phyloP scores from a whole-genome alignment of 176 grass and related monocot genomes.

The Zoysia pacifica region DNA sequence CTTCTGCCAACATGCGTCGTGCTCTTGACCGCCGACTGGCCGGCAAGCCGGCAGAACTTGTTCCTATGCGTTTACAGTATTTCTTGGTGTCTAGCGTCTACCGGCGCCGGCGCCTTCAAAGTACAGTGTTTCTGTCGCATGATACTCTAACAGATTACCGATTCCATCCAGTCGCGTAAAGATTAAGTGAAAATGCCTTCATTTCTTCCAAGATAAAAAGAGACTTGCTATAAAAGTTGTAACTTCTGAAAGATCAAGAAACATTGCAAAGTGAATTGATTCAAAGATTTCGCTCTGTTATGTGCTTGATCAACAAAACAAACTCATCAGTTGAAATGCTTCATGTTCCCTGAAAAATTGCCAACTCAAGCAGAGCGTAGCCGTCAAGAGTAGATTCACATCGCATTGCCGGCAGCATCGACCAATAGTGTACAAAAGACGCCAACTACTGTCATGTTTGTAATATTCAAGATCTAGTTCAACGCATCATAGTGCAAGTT shows the following conservation, averaged over 20 bases:
- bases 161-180: background rate
- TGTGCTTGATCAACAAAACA: background rate
- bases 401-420: background rate
- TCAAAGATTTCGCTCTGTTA: background rate
- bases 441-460: slow-evolving; percentile 14
- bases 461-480: slow-evolving; percentile 27
- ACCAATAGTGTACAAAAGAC: background rate
- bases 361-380: background rate
- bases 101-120: too few relatives aligned
- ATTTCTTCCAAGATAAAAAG: too few relatives aligned
- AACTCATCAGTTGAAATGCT: background rate
- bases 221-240: too few relatives aligned
- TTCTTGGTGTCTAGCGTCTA: background rate
- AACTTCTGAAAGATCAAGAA: too few relatives aligned
- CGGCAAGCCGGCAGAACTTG: background rate
- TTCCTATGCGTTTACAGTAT: background rate
- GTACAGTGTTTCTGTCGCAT: background rate
- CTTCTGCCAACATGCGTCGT: background rate
- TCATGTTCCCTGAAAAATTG: background rate
- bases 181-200: background rate
- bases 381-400: background rate
- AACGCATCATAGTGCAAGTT: slow-evolving; percentile 39
- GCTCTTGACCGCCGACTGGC: background rate
- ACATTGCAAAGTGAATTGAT: background rate
- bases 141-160: too few relatives aligned